Evolutionary conservation across 805 yeast genomes (phyloP).

Genomic region (Kuraishia cidri): DNA sequence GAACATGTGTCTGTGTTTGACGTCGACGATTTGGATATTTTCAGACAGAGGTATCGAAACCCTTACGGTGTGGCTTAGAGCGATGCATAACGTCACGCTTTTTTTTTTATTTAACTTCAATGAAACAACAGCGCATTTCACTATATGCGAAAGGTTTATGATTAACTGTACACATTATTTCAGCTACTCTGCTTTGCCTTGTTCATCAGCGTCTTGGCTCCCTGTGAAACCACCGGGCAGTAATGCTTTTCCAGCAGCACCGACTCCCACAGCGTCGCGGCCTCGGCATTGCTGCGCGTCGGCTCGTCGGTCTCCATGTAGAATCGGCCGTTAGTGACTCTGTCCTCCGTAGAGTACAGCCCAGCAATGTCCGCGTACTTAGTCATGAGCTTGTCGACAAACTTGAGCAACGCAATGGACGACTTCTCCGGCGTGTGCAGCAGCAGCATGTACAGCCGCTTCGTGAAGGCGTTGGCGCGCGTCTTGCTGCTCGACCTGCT

Average conservation of each 20-base stretch:
- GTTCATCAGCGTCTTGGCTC: slow-evolving; percentile 34
- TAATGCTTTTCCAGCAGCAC: slow-evolving; percentile 75
- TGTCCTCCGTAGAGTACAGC: slow-evolving; percentile 80
- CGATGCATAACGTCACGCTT: too few relatives aligned
- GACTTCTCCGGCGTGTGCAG: slow-evolving; percentile 86
- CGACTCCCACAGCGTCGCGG: slow-evolving; percentile 88
- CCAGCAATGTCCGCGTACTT: slow-evolving; percentile 68
- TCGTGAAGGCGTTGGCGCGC: slow-evolving; percentile 76
- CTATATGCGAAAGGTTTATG: neutral
- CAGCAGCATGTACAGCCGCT: slow-evolving; percentile 59
- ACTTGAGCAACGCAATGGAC: slow-evolving; percentile 65
- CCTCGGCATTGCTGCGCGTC: slow-evolving; percentile 75
- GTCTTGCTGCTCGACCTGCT: slow-evolving; percentile 57
- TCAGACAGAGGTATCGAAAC: too few relatives aligned
- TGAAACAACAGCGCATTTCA: too few relatives aligned
- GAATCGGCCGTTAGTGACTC: slow-evolving; percentile 74
- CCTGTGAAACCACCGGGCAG: slow-evolving; percentile 71
- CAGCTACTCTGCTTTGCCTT: slow-evolving; percentile 12
- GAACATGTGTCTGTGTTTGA: too few relatives aligned
- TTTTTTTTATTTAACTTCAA: too few relatives aligned
- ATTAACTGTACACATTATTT: neutral
- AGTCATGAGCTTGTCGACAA: slow-evolving; percentile 66
- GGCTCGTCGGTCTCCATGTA: slow-evolving; percentile 56
- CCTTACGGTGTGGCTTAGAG: too few relatives aligned
- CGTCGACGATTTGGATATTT: too few relatives aligned